A percentile compares a stretch with the other conserved stretches of the same genome.
Conservation (phyloP, 345 rosid genomes). For the Isatis tinctoria region DNA sequence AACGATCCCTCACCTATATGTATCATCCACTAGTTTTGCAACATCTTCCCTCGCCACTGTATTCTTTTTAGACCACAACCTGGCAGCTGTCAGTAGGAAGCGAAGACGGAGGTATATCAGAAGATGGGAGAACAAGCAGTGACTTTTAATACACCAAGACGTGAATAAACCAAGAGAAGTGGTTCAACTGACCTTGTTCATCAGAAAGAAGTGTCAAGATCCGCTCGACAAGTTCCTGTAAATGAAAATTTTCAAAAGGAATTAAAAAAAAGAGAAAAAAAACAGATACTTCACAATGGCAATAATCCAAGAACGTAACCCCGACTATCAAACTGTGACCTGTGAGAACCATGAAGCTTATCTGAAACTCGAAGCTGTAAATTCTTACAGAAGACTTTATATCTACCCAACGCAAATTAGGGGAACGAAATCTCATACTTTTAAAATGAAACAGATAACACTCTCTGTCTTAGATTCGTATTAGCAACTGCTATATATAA, state of each 20-base stretch:
- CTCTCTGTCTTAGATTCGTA: not conserved
- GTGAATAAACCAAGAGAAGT: not conserved
- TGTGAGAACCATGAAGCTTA: not conserved
- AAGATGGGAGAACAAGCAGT: not conserved
- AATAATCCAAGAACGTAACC: not conserved
- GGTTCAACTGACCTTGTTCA: slow-evolving; percentile 56
- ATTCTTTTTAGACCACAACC: slow-evolving; percentile 69
- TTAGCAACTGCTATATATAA: not conserved
- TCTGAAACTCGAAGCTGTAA: not conserved
- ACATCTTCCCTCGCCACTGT: slow-evolving; percentile 70
- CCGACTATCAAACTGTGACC: not conserved
- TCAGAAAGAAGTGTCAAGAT: slow-evolving; percentile 62
- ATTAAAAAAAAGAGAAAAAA: not conserved
- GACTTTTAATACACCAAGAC: not conserved
- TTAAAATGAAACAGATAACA: not conserved
- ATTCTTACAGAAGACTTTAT: not conserved
- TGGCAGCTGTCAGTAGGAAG: slow-evolving; percentile 48
- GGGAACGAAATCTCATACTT: not conserved
- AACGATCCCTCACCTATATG: slow-evolving; percentile 55
- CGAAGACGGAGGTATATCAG: not conserved
- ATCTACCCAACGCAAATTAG: not conserved
- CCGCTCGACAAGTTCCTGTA: slow-evolving; percentile 87
- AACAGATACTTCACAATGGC: not conserved
- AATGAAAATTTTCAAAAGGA: slow-evolving; percentile 1
- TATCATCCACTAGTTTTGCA: slow-evolving; percentile 86